phyloP scores from a whole-genome alignment of 148 eudicot genomes.

The Rhododendron ferrugineum region DNA sequence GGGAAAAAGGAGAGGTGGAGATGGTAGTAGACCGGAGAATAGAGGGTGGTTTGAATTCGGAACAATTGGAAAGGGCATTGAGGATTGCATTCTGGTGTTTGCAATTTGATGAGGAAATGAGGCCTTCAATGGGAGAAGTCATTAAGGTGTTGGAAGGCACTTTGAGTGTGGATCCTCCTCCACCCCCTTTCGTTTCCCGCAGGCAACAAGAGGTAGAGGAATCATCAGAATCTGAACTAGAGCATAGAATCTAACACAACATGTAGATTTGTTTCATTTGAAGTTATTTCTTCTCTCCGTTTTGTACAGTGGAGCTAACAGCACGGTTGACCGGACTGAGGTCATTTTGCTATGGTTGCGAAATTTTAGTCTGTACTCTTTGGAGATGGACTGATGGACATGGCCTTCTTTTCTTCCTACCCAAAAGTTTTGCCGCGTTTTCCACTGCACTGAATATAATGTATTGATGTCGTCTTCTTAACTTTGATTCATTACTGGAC shows the following conservation, averaged over 20 bases:
- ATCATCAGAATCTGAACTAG: conserved; percentile 16
- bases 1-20: conserved; percentile 32
- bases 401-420: not conserved
- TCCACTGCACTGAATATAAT: not conserved
- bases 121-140: conserved; percentile 75
- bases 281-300: not conserved
- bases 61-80: conserved; percentile 48
- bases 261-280: not conserved
- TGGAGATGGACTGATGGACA: not conserved
- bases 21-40: conserved; percentile 33
- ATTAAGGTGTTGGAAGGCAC: conserved; percentile 58
- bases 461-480: not conserved
- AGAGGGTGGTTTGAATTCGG: conserved; percentile 30
- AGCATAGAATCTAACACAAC: conserved; percentile 3
- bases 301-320: conserved; percentile 15
- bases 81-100: conserved; percentile 64
- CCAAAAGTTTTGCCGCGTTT: not conserved
- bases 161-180: conserved; percentile 49
- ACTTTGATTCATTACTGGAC: not conserved
- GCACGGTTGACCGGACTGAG: not conserved
- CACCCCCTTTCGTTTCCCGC: conserved; percentile 31
- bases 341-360: conserved; percentile 3
- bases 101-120: conserved; percentile 45
- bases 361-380: not conserved
- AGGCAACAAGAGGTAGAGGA: conserved; percentile 11